Percentiles rank a stretch among this genome's conserved stretches.
Evolutionary conservation across 768 basidiomycete species (phyloP).

Genomic region (Russula emetica): DNA sequence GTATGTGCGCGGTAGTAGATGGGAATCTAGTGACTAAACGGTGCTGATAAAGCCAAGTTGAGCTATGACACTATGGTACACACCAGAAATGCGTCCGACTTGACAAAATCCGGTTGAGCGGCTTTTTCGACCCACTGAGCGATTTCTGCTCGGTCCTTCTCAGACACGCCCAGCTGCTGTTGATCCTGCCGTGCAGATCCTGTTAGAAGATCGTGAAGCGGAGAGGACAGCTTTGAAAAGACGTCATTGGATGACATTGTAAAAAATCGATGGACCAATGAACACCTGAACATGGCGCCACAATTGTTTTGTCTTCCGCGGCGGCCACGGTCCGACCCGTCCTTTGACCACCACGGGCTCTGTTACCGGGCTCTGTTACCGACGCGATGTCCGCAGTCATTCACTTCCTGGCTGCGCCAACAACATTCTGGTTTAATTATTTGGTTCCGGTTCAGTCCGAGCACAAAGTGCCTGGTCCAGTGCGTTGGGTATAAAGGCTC

Average conservation of each 20-base stretch:
- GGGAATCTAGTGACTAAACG: constrained; percentile 62
- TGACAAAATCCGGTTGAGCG: constrained; percentile 45
- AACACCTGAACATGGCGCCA: neutral
- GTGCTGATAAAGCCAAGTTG: constrained; percentile 11
- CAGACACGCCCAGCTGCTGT: constrained; percentile 47
- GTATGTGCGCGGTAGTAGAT: constrained; percentile 76
- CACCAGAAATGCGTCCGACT: constrained; percentile 50
- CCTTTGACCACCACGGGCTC: neutral
- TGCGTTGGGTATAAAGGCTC: neutral
- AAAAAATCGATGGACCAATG: constrained; percentile 15
- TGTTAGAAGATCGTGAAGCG: constrained; percentile 48
- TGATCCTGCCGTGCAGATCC: constrained; percentile 41
- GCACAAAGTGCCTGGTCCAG: neutral
- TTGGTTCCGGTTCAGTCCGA: neutral
- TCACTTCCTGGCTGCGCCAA: neutral
- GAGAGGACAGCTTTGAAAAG: constrained; percentile 31
- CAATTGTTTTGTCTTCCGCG: neutral
- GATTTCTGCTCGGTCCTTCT: constrained; percentile 61
- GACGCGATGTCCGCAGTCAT: neutral
- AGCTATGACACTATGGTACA: constrained; percentile 27
- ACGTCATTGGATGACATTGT: constrained; percentile 32
- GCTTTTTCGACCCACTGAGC: constrained; percentile 67
- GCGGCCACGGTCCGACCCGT: too few species aligned
- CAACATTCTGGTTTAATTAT: neutral
- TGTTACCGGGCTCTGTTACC: neutral